Evolutionary conservation across 2,329 filamentous ascomycete genomes (phyloP), one percentile per base, ranked within the genome.

Genomic region (Aspergillus sergii): DNA sequence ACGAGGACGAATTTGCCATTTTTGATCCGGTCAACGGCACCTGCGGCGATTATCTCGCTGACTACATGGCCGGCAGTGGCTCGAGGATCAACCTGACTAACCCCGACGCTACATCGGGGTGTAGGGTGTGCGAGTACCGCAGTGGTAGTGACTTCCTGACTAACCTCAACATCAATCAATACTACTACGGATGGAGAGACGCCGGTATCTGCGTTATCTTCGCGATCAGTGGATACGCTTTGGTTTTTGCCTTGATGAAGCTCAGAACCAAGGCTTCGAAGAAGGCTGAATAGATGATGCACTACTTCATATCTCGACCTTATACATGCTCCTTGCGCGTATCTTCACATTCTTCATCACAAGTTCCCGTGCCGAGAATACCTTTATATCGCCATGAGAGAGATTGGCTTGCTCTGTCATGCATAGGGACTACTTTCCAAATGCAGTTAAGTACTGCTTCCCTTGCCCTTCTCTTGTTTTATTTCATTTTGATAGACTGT

Each of bases 151-250:
- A 90, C 63, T 91, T 89, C 64, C 73, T 91, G 0, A 68, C 76
- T 6, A 84, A 79, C 0, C 63, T 91, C 28, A 90, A 90, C 71
- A 66, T 91, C 11, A 80, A 80, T 2, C 82, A 86, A 2, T 86
- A 89, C 67, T 85, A 82, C 66, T 88, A 88, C 67, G 88, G 87
- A 0, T 91, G 89, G 89, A 81, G 89, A 46, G 83, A 91, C 72
- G 84, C 86, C 0, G 89, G 72, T 0, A 86, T 90, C 59, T 83
- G 86, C 3, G 83, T 82, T 1, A 73, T 86, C 2, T 88, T 89
- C 67, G 83, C 79, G 1, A 56, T 86, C 46, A 83, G 80, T 60
- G 84, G 82, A 1, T 89, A 89, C 66, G 76, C 71, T 0, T 56
- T 83, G 54, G 82, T 83, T 1, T 84, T 78, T 59, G 43, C 68